phyloP scores from a whole-genome alignment of 2,329 filamentous ascomycete species.

The Cordyceps cicadae region DNA sequence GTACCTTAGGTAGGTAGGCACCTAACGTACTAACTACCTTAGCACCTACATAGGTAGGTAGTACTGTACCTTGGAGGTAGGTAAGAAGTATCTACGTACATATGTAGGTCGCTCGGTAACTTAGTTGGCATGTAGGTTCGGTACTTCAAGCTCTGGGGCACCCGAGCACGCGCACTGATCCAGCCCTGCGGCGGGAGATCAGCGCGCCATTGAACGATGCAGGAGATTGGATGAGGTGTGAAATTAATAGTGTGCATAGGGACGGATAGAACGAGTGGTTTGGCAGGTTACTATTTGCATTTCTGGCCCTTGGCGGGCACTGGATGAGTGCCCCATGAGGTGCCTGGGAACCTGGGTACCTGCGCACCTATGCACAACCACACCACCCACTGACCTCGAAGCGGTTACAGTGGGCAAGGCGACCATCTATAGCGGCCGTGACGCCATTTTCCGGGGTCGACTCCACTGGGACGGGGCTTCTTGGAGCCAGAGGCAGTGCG shows the following conservation, averaged over 20 bases:
- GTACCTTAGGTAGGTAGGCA: too few species aligned
- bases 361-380: too few species aligned
- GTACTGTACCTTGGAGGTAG: too few species aligned
- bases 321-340: not conserved
- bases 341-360: not conserved
- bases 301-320: not conserved
- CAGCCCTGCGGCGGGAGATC: not conserved
- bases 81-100: too few species aligned
- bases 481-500: not conserved
- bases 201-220: not conserved
- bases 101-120: too few species aligned
- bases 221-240: not conserved
- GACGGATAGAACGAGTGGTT: not conserved
- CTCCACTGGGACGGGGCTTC: not conserved
- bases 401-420: not conserved
- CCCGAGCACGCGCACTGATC: not conserved
- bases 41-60: too few species aligned
- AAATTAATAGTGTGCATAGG: not conserved
- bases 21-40: too few species aligned
- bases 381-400: not conserved
- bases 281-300: not conserved
- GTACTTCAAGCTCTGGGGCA: not conserved
- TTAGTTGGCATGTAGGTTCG: too few species aligned
- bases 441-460: conserved; percentile 9
- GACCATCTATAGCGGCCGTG: not conserved